Evolutionary conservation across 208 protist species (phyloP), one percentile per base, ranked within the genome.

Genomic region (Leptomonas pyrrhocoris): DNA sequence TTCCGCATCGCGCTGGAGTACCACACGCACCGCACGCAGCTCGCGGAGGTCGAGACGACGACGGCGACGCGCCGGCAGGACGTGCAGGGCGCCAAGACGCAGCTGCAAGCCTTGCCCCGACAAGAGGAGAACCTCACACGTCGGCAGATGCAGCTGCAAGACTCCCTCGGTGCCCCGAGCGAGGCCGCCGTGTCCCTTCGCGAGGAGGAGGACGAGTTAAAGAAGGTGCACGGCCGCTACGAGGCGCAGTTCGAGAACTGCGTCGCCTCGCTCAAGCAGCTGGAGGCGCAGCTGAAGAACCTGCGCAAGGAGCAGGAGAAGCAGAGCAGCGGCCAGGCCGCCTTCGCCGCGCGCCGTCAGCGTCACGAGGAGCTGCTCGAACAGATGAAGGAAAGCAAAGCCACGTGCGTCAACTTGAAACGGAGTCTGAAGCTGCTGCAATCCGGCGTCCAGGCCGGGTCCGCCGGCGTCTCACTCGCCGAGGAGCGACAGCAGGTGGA

Each of bases 1-100:
- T 95, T 96, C 65, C 75, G 84, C 38, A 64, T 90, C 25, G 90
- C 93, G 31, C 84, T 89, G 76, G 84, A 93, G 31, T 95, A 89
- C 73, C 61, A 88, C 59, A 75, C 84, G 43, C 82, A 85, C 46
- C 53, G 54, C 42, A 58, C 69, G 19, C 57, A 74, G 53, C 74
- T 85, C 15, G 53, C 68, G 12, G 68, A 79, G 51, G 58, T 70
- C 21, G 70, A 78, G 46, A 18, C 71, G 23, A 34, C 54, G 0
- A 13, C 45, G 27, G 42, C 28, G 49, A 23, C 71, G 36, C 71
- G 71, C 36, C 27, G 42, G 49, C 36, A 43, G 30, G 63, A 77
- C 1, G 49, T 74, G 42, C 64, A 72, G 61, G 57, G 25, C 18
- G 86, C 89, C 30, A 89, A 81, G 64, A 69, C 80, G 50, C 74